Evolutionary conservation across 768 basidiomycete species (phyloP), one percentile per base, ranked within the genome.

Genomic region (Lepiota brunneoincarnata): DNA sequence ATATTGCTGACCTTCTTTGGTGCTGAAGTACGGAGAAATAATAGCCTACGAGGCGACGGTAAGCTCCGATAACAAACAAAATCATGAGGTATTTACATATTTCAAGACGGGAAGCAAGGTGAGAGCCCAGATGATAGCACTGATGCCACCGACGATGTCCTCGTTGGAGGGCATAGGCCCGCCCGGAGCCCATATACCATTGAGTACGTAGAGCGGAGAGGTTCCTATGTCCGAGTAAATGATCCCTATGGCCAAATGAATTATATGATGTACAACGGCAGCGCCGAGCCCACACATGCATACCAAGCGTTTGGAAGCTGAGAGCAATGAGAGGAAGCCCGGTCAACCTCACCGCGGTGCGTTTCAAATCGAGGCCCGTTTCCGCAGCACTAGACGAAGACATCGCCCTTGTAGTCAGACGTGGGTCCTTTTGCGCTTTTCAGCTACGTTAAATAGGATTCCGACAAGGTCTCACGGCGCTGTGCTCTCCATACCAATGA

Each of bases 91-190:
- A 42, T 18, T 18, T 58, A 80, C 84, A 61, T 87, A 87, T 84
- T 86, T 87, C 24, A 82, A 37, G 44, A 86, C 63, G 0, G 86
- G 84, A 17, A 86, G 59, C 23, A 87, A 68, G 0, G 82, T 82
- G 31, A 89, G 63, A 1, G 84, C 66, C 86, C 85, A 87, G 36
- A 87, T 61, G 51, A 87, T 85, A 20, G 83, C 82, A 54, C 78
- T 81, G 43, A 87, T 59, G 4, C 78, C 80, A 0, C 86, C 85
- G 48, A 89, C 78, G 14, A 86, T 67, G 61, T 87, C 85, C 56
- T 89, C 85, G 49, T 70, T 59, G 0, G 76, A 66, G 0, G 85
- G 86, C 0, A 72, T 63, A 10, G 74, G 71, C 0, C 78, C 79
- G 3, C 59, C 50, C 1, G 78, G 36, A 2, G 82, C 74, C 79